Conservation (phyloP, 495 filamentous ascomycete species). For the Penicillium paradoxum region DNA sequence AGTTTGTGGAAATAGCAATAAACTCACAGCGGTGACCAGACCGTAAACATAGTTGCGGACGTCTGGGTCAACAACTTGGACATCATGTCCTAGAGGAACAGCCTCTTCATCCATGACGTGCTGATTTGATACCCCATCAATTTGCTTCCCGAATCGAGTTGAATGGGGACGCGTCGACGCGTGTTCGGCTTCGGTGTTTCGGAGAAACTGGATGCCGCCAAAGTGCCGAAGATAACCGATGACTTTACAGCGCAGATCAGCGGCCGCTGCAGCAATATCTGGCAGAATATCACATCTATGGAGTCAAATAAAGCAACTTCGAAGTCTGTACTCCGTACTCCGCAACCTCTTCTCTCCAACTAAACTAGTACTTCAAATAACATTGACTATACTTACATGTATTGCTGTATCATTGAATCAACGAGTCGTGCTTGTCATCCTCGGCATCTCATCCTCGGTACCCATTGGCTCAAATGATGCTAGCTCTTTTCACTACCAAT, state of each 20-base stretch:
- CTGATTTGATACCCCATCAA: constrained; percentile 3
- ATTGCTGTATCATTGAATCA: no score
- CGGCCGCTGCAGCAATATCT: neutral
- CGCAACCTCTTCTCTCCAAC: no score
- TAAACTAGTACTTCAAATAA: no score
- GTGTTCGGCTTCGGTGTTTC: constrained; percentile 23
- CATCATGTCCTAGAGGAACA: constrained; percentile 33
- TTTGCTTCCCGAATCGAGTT: constrained; percentile 20
- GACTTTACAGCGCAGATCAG: neutral
- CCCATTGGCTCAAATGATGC: no score
- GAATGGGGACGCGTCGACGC: constrained; percentile 33
- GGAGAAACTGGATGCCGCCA: constrained; percentile 27
- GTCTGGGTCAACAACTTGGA: constrained; percentile 70
- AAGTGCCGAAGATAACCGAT: constrained; percentile 42
- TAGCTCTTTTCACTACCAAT: no score
- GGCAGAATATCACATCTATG: constrained; percentile 2
- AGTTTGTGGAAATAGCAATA: neutral
- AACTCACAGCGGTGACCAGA: constrained; percentile 82
- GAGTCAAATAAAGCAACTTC: neutral
- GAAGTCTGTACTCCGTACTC: no score
- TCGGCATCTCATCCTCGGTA: no score
- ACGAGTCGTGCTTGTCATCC: no score
- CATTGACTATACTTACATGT: no score
- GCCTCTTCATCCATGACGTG: constrained; percentile 41
- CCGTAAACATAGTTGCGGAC: constrained; percentile 87